phyloP scores from a whole-genome alignment of 805 yeast species.

The Yarrowia divulgata region DNA sequence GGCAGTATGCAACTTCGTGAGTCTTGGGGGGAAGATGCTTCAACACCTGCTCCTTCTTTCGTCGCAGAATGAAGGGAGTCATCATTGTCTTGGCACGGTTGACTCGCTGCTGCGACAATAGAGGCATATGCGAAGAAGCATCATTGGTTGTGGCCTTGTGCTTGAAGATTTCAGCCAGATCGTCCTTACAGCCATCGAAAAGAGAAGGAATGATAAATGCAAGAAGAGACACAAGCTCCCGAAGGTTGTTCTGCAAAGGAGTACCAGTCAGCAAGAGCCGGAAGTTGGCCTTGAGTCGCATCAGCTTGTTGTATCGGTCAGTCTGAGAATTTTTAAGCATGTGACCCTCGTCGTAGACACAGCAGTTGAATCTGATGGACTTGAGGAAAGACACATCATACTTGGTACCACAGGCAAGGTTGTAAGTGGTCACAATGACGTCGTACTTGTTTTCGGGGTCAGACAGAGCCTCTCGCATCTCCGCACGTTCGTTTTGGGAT shows the following conservation, averaged over 20 bases:
- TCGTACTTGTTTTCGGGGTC: constrained; percentile 67
- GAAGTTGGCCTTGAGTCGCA: constrained; percentile 84
- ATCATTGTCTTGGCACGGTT: constrained; percentile 95
- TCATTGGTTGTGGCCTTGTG: constrained; percentile 80
- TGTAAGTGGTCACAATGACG: constrained; percentile 93
- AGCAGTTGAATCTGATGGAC: constrained; percentile 77
- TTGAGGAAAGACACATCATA: constrained; percentile 81
- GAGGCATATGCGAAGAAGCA: constrained; percentile 59
- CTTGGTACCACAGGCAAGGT: constrained; percentile 85
- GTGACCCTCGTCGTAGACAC: constrained; percentile 98
- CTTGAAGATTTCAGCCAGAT: constrained; percentile 80
- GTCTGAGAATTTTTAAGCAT: constrained; percentile 88
- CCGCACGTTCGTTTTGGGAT: constrained; percentile 80
- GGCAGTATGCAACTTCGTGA: constrained; percentile 70
- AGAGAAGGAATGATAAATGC: constrained; percentile 88
- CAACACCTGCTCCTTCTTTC: constrained; percentile 91
- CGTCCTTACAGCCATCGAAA: constrained; percentile 82
- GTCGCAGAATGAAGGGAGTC: constrained; percentile 94
- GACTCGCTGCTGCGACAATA: constrained; percentile 89
- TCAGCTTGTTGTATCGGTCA: constrained; percentile 85
- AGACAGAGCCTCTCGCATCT: constrained; percentile 72
- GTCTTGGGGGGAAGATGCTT: constrained; percentile 83
- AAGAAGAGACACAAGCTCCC: constrained; percentile 86
- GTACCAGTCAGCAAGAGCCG: constrained; percentile 93
- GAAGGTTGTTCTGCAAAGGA: constrained; percentile 91